phyloP scores from a whole-genome alignment of 306 rosid genomes.

The Vachellia collinsii region DNA sequence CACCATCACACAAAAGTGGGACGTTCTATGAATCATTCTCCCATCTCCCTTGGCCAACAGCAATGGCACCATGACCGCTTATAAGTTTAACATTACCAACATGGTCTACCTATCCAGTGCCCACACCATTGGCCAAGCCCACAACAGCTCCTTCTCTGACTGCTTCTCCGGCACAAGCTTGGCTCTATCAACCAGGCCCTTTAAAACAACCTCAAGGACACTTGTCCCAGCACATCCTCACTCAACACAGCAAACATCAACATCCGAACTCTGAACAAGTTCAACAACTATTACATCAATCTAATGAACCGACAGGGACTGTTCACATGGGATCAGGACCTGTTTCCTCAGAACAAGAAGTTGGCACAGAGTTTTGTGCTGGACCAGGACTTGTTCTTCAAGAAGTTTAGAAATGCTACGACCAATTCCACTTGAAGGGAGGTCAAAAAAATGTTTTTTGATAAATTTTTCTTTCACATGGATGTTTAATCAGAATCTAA shows the following conservation, averaged over 20 bases:
- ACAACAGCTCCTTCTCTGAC: constrained; percentile 38
- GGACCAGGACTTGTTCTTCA: constrained; percentile 47
- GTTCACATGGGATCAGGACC: constrained; percentile 62
- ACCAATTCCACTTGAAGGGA: background rate
- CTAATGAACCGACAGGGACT: constrained; percentile 56
- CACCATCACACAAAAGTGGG: background rate
- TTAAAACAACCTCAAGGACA: background rate
- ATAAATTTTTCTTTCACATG: background rate
- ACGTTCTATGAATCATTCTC: background rate
- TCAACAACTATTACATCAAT: constrained; percentile 59
- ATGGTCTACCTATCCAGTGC: constrained; percentile 59
- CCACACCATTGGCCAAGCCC: constrained; percentile 53
- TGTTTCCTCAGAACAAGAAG: constrained; percentile 41
- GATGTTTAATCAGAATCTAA: background rate
- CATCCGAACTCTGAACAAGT: constrained; percentile 40
- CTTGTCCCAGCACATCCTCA: constrained; percentile 5
- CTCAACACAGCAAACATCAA: constrained; percentile 40
- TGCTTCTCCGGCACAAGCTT: constrained; percentile 44
- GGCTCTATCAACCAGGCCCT: constrained; percentile 41
- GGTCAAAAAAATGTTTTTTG: background rate
- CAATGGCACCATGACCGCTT: background rate
- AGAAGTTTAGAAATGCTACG: constrained; percentile 47
- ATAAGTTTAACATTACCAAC: constrained; percentile 45
- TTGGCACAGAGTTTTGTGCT: constrained; percentile 51
- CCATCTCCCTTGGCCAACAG: constrained; percentile 38